These are phyloP conservation scores for Alternaria ethzedia DNA, from an alignment of 2,329 filamentous ascomycete genomes.

Conservation along the genomic window DNA sequence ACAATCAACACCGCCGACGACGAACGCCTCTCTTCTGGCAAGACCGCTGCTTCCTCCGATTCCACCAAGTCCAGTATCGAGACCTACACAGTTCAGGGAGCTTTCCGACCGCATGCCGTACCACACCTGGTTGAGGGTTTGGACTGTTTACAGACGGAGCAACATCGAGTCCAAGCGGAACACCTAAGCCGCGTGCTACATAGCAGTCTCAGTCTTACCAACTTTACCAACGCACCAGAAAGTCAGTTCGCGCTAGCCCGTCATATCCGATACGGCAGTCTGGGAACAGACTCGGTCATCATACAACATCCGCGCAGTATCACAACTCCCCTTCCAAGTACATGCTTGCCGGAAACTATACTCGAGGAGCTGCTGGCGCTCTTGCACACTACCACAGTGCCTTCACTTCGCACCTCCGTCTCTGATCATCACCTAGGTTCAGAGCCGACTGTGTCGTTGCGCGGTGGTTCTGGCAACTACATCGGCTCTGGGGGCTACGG, in stretches of 20 bases:
- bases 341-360: background rate
- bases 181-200: conserved; percentile 35
- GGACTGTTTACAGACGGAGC: conserved; percentile 9
- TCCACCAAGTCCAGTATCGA: background rate
- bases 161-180: conserved; percentile 31
- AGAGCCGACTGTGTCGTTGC: conserved; percentile 10
- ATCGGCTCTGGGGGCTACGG: background rate
- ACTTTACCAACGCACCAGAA: background rate
- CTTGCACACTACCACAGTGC: background rate
- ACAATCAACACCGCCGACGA: background rate
- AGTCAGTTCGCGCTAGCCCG: conserved; percentile 2
- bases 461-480: conserved; percentile 16
- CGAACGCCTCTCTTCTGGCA: background rate
- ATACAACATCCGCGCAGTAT: conserved; percentile 14
- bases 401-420: background rate
- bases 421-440: background rate
- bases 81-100: background rate
- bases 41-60: background rate
- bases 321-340: conserved; percentile 6
- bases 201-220: conserved; percentile 10
- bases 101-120: background rate
- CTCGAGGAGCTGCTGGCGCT: background rate
- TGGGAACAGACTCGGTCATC: conserved; percentile 10
- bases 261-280: conserved; percentile 10
- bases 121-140: conserved; percentile 4